phyloP scores from a whole-genome alignment of 495 filamentous ascomycete species.

The Neurospora sp. region DNA sequence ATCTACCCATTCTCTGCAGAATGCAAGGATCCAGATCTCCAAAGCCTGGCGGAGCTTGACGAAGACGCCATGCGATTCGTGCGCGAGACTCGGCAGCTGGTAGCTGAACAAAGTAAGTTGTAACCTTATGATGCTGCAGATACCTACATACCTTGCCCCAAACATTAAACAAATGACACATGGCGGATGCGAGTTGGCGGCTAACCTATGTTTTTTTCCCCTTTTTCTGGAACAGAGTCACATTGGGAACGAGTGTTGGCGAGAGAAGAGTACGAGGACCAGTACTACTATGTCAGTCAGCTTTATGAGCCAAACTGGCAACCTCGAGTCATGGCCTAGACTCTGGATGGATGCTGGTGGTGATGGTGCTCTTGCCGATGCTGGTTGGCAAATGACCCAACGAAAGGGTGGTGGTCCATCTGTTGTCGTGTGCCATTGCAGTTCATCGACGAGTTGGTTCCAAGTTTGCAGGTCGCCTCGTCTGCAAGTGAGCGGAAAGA shows the following conservation, averaged over 20 bases:
- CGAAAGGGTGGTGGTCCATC: neutral
- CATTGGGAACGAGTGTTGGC: conserved; percentile 31
- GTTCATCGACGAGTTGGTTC: neutral
- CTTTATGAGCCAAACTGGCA: conserved; percentile 42
- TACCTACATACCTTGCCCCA: neutral
- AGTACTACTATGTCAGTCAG: conserved; percentile 44
- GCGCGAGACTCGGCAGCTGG: conserved; percentile 25
- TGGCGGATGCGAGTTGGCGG: neutral
- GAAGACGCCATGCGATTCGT: conserved; percentile 29
- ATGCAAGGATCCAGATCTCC: conserved; percentile 39
- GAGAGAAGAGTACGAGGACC: conserved; percentile 31
- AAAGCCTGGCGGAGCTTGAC: conserved; percentile 35
- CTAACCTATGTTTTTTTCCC: neutral
- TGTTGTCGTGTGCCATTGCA: neutral
- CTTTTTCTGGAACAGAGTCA: conserved; percentile 16
- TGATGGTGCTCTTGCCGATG: neutral
- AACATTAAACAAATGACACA: neutral
- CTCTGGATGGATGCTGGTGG: neutral
- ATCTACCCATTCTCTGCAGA: conserved; percentile 38
- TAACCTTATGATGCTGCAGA: neutral
- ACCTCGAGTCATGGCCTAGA: conserved; percentile 32
- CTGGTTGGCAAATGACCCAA: neutral
- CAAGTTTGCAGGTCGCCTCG: neutral
- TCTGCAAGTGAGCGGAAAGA: neutral
- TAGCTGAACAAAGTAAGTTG: conserved; percentile 32